These are phyloP conservation scores for Rutstroemia sp. DNA, from an alignment of 2,329 filamentous ascomycete genomes.

Conservation along the genomic window DNA sequence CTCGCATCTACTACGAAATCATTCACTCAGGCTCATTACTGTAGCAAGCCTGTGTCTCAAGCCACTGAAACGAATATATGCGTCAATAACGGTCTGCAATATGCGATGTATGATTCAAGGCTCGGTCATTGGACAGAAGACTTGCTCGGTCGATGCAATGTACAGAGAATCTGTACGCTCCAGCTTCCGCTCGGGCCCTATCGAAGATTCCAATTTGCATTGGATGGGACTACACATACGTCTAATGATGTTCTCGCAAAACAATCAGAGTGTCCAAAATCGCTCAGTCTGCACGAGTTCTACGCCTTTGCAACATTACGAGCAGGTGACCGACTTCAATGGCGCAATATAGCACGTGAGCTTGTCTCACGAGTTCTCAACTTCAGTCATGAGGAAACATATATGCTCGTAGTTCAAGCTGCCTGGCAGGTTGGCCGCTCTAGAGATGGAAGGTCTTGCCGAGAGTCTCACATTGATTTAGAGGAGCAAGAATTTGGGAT, in stretches of 20 bases:
- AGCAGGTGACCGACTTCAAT: slow-evolving; percentile 42
- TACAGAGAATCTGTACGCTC: slow-evolving; percentile 33
- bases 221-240: slow-evolving; percentile 20
- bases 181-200: slow-evolving; percentile 28
- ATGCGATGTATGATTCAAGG: too few species aligned
- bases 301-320: slow-evolving; percentile 43
- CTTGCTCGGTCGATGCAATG: too few species aligned
- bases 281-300: slow-evolving; percentile 46
- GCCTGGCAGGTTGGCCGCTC: slow-evolving; percentile 40
- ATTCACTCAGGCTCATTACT: slow-evolving; percentile 30
- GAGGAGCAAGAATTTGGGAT: slow-evolving; percentile 30
- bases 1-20: slow-evolving; percentile 15
- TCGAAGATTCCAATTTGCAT: slow-evolving; percentile 21
- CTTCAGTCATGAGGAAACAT: slow-evolving; percentile 42
- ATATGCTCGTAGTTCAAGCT: slow-evolving; percentile 41
- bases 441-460: slow-evolving; percentile 2
- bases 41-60: background rate
- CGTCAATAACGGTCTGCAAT: too few species aligned
- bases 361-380: slow-evolving; percentile 41
- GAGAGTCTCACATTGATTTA: slow-evolving; percentile 33
- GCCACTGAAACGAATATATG: too few species aligned
- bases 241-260: slow-evolving; percentile 47
- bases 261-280: slow-evolving; percentile 39
- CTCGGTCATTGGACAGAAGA: too few species aligned
- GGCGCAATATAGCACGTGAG: slow-evolving; percentile 48